Conservation (phyloP, 192 early-diverging fungal species). For the Oehlia diaphana region DNA sequence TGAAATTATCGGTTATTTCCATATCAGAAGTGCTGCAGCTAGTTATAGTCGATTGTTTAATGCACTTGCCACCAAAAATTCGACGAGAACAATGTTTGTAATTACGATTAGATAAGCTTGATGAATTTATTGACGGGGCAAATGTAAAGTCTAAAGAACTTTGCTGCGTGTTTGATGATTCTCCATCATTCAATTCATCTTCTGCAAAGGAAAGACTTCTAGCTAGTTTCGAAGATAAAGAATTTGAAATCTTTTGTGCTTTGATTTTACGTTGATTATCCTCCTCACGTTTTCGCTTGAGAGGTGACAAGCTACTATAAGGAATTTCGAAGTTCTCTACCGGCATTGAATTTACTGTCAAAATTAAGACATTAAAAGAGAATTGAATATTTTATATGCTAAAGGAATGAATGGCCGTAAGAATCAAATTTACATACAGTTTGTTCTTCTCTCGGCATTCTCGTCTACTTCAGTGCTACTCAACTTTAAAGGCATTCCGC, state of each 20-base stretch:
- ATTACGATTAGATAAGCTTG: conserved; percentile 8
- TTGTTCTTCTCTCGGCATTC: not conserved
- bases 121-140: not conserved
- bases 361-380: not conserved
- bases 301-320: not conserved
- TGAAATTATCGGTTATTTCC: not conserved
- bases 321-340: not conserved
- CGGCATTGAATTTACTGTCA: not conserved
- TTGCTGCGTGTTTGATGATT: not conserved
- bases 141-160: not conserved
- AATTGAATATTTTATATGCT: not conserved
- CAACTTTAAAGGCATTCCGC: conserved; percentile 6
- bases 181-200: not conserved
- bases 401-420: not conserved
- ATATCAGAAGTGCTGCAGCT: not conserved
- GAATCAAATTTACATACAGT: not conserved
- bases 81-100: not conserved
- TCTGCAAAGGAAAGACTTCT: conserved; percentile 14
- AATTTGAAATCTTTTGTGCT: conserved; percentile 2
- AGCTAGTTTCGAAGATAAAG: not conserved
- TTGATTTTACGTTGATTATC: conserved; percentile 15
- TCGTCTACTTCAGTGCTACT: not conserved
- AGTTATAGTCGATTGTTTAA: not conserved
- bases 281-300: conserved; percentile 17
- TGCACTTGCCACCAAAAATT: not conserved